Base-by-base conservation (phyloP, 2,329 filamentous ascomycete species). In the Arthroderma sp. region DNA sequence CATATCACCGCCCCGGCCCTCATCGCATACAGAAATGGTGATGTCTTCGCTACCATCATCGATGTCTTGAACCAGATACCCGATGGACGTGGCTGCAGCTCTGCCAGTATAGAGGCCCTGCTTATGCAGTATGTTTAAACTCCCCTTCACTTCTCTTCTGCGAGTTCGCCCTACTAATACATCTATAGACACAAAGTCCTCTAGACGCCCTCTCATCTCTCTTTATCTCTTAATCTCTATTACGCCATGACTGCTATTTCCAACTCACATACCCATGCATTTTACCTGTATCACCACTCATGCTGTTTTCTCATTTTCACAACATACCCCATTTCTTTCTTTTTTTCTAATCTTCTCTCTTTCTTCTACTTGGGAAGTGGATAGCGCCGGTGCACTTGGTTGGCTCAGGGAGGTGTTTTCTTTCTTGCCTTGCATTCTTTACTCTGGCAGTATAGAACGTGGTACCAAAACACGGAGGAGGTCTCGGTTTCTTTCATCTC, bases 21-120 rank as follows among this genome's bases (percentile, higher is more conserved):
- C 38, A 77, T 97, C 53, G 91, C 88, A 9, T 98, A 98, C 76
- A 84, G 84, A 59, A 88, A 85, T 66, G 91, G 90, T 56, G 91
- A 97, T 62, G 83, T 96, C 62, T 90, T 97, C 65, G 88, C 88
- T 62, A 94, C 91, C 66, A 77, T 97, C 55, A 88, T 93, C 0
- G 91, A 91, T 56, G 79, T 97, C 55, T 82, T 94, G 61, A 83
- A 90, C 67, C 87, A 93, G 78, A 86, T 96, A 52, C 89, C 91
- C 1, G 75, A 78, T 33, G 81, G 74, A 17, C 68, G 73, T n/a
- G 71, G 69, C 57, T 71, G 75, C 59, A 77, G 71, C 56, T 73
- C 79, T 7, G 71, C 78, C 47, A 81, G 75, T 58, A 68, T 85
- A 43, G 82, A 84, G 67, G 75, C 76, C 56, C 68, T 80, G 37